phyloP scores from a whole-genome alignment of 495 filamentous ascomycete genomes.

The Penicillium ucsense region DNA sequence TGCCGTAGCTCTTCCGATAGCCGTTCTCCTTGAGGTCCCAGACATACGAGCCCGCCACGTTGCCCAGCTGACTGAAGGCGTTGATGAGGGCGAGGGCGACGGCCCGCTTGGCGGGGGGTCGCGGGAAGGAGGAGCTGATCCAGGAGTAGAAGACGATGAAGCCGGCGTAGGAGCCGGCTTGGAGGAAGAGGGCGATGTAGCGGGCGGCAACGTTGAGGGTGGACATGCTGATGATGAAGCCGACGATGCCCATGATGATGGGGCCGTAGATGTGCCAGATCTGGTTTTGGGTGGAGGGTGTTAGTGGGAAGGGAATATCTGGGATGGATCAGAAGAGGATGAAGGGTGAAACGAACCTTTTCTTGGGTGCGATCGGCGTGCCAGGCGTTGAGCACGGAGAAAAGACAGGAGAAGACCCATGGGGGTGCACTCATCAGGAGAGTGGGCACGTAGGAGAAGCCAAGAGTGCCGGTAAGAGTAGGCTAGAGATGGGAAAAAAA shows the following conservation, averaged over 20 bases:
- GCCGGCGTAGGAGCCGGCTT: constrained; percentile 46
- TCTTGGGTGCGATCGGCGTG: constrained; percentile 76
- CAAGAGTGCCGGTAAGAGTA: constrained; percentile 65
- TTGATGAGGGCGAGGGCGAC: constrained; percentile 77
- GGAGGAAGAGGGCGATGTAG: constrained; percentile 74
- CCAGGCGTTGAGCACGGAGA: constrained; percentile 61
- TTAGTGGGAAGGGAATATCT: constrained; percentile 6
- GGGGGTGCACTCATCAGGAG: constrained; percentile 72
- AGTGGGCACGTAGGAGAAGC: constrained; percentile 53
- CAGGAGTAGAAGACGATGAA: constrained; percentile 69
- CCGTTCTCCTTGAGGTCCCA: constrained; percentile 23
- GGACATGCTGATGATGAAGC: constrained; percentile 65
- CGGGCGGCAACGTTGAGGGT: constrained; percentile 55
- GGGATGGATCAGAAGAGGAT: neutral
- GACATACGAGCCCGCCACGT: constrained; percentile 26
- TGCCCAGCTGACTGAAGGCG: constrained; percentile 47
- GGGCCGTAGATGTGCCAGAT: constrained; percentile 67
- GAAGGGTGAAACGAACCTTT: constrained; percentile 41
- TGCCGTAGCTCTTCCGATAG: constrained; percentile 27
- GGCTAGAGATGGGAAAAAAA: constrained; percentile 62
- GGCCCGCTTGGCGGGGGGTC: constrained; percentile 79
- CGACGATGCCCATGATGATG: constrained; percentile 55
- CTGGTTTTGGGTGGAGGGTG: constrained; percentile 10
- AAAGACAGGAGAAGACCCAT: constrained; percentile 61
- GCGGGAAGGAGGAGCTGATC: constrained; percentile 70